Percentiles rank a stretch among this genome's conserved stretches.
phyloP scores from a whole-genome alignment of 305 asterid species.

The Fraxinus baroniana region DNA sequence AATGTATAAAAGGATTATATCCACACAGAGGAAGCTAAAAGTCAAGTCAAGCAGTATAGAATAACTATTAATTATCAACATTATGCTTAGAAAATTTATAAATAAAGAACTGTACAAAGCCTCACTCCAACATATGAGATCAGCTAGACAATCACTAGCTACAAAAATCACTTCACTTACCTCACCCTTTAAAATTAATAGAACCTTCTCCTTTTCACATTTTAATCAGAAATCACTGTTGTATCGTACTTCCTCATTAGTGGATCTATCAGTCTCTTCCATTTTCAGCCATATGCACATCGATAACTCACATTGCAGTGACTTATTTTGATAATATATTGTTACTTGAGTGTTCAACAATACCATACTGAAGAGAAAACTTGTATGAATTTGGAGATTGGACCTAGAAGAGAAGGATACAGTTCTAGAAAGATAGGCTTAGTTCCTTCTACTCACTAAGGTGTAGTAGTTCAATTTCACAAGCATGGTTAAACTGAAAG shows the following conservation, averaged over 20 bases:
- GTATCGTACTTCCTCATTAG: neutral
- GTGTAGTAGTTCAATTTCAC: slow-evolving; percentile 10
- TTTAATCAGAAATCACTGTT: neutral
- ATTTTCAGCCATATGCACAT: neutral
- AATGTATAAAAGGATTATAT: neutral
- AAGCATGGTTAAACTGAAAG: neutral
- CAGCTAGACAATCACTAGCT: neutral
- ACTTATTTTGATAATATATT: neutral
- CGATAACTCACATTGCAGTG: neutral
- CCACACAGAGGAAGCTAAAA: neutral
- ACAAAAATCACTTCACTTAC: neutral
- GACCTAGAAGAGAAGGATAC: slow-evolving; percentile 13
- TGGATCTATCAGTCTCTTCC: neutral
- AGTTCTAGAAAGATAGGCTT: slow-evolving; percentile 12
- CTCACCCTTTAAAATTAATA: neutral
- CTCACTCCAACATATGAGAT: neutral
- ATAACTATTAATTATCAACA: neutral
- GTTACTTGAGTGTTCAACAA: neutral
- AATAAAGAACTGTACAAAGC: neutral
- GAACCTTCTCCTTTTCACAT: neutral
- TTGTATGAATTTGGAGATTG: slow-evolving; percentile 9
- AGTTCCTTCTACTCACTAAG: slow-evolving; percentile 9
- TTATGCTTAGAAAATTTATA: neutral
- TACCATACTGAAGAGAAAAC: neutral
- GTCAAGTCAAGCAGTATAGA: neutral